Evolutionary conservation across 192 early-diverging fungal genomes (phyloP), one percentile per base, ranked within the genome.

Genomic region (Backusella westeae): DNA sequence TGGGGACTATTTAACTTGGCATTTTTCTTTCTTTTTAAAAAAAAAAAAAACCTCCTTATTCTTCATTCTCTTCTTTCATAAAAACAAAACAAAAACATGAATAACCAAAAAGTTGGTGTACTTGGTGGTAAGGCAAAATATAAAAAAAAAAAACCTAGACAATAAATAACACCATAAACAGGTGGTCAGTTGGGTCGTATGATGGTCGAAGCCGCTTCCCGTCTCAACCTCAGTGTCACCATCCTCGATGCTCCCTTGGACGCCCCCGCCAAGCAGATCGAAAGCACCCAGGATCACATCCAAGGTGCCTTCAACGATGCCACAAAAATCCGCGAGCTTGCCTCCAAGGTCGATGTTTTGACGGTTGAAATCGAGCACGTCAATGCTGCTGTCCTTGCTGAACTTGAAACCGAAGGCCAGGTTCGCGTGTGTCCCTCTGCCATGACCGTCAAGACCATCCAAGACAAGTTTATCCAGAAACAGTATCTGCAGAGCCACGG

Each of bases 321-420:
- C 0, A 82, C 76, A 56, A 89, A 91, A 67, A 96, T 99, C 78
- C 82, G 81, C 63, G 85, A 91, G 71, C 88, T 99, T 19, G 96
- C 97, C 21, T 53, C 77, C 15, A 77, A 87, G 32, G 92, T 89
- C 52, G 90, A 95, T 80, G 89, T 98, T 21, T 88, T 99, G 34
- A 99, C 98, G 0, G 91, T 96, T n/a, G 97, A 99, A 84, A 99
- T 99, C 53, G 98, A 99, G 86, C 98, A 99, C 76, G 96, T 99
- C 46, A 88, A 97, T 81, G 85, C 88, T 38, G 76, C 80, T 3
- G 85, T 87, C 49, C 86, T 92, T 23, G 90, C 90, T 59, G 86
- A 87, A 49, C 82, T 95, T 14, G 90, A 91, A 65, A 73, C 74
- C 26, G 82, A 87, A 67, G 85, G 74, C 65, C 84, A 74, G 21